Base-by-base conservation (phyloP, 257 asterid species). In the Ballota nigra region DNA sequence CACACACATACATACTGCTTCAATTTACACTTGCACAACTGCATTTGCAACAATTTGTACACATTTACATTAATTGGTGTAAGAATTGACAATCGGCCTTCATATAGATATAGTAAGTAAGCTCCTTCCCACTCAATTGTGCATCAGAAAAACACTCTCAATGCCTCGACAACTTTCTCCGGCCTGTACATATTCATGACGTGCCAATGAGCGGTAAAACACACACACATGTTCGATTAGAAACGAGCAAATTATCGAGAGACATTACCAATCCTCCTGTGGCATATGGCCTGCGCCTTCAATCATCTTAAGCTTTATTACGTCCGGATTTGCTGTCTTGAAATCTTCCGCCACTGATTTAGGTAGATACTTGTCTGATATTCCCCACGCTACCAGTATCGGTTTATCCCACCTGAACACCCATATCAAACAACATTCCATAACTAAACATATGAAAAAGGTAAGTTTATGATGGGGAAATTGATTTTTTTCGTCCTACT, bases 251-350 rank as follows among this genome's bases (percentile, higher is more conserved):
- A 47, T 13, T 70, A 6, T 47, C 1, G 6, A 16, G 22, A n/a
- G 55, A n/a, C 16, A 13, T 61, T 94, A 94, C 99, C 97, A 94
- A 82, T 94, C 99, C 82, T 91, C 99, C 77, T 91, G 97, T 2
- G 99, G 99, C 97, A 94, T 94, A 75, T 94, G 99, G 43, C 99
- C 97, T 13, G 99, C 99, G 19, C 99, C 99, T 86, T 94, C 99
- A 68, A 94, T 84, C 85, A 91, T 68, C 79, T 86, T 86, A 57
- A 91, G 89, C 80, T 88, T 77, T 69, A 94, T 65, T 20, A 31
- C 68, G 19, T 82, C 77, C 0, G 95, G 83, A 80, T 91, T 94
- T 76, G 78, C 82, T 74, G 79, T 86, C 73, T 79, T 84, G 75
- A 94, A 94, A 53, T 94, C 99, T 70, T 89, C 96, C 4, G 99